phyloP scores from a whole-genome alignment of 192 early-diverging fungal genomes.

The Backusella circina region DNA sequence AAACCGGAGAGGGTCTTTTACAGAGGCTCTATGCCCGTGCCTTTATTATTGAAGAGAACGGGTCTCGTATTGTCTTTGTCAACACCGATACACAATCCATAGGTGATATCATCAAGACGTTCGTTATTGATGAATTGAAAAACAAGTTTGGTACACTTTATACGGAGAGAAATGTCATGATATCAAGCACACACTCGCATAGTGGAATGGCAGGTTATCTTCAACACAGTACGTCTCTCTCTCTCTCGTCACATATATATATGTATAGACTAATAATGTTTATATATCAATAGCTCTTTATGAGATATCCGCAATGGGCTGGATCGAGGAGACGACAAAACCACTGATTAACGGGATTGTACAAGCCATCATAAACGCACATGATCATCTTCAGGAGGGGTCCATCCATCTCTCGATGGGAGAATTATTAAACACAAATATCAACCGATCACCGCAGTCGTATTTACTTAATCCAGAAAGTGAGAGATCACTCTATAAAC shows the following conservation, averaged over 20 bases:
- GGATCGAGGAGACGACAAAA: conserved; percentile 23
- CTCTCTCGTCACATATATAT: background rate
- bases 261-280: background rate
- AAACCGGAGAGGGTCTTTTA: conserved; percentile 23
- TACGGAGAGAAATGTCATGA: conserved; percentile 23
- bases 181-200: conserved; percentile 31
- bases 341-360: conserved; percentile 26
- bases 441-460: conserved; percentile 26
- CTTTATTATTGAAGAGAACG: conserved; percentile 22
- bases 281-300: conserved; percentile 15
- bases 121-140: conserved; percentile 12
- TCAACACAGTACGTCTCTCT: conserved; percentile 24
- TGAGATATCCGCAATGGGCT: conserved; percentile 25
- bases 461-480: conserved; percentile 29
- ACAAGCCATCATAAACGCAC: conserved; percentile 23
- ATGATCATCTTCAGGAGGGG: conserved; percentile 19
- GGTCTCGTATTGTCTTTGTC: conserved; percentile 19
- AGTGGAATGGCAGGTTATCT: conserved; percentile 31
- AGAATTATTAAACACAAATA: conserved; percentile 26
- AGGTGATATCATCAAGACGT: conserved; percentile 19
- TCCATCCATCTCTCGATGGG: conserved; percentile 6
- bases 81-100: conserved; percentile 33
- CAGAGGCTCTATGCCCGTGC: conserved; percentile 25
- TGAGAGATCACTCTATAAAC: conserved; percentile 21
- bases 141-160: background rate